These are phyloP conservation scores for Blastobotrys muscicola DNA, from an alignment of 805 yeast genomes.

Conservation along the genomic window DNA sequence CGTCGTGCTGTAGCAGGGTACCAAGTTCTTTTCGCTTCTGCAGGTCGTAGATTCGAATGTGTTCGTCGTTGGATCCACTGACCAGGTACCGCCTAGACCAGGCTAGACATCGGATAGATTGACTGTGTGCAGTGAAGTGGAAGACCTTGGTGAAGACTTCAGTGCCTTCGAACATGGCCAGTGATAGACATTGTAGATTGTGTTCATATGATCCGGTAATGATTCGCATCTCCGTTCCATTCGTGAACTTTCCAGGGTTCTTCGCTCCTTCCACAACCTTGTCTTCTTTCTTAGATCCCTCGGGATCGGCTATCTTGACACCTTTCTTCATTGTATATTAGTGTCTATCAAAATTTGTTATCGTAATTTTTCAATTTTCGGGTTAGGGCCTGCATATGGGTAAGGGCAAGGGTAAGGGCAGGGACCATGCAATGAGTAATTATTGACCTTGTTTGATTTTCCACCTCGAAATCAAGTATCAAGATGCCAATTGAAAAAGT, in stretches of 20 bases:
- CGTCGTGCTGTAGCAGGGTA: slow-evolving; percentile 78
- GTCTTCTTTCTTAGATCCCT: neutral
- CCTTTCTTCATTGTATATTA: neutral
- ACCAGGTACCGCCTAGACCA: slow-evolving; percentile 76
- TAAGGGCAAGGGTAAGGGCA: no score
- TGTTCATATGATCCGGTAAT: slow-evolving; percentile 96
- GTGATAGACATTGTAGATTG: slow-evolving; percentile 72
- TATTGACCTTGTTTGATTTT: no score
- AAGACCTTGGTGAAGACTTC: slow-evolving; percentile 80
- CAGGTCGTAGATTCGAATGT: slow-evolving; percentile 85
- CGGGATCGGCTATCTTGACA: neutral
- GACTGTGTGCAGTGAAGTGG: slow-evolving; percentile 90
- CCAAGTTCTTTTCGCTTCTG: slow-evolving; percentile 93
- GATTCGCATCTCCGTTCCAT: slow-evolving; percentile 45
- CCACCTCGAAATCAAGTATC: slow-evolving; percentile 6
- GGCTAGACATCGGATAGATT: slow-evolving; percentile 80
- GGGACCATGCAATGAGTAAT: no score
- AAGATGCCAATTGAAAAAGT: slow-evolving; percentile 10
- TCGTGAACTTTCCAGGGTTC: neutral
- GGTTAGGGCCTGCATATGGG: neutral
- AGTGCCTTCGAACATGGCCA: slow-evolving; percentile 39
- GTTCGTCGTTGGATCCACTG: slow-evolving; percentile 93
- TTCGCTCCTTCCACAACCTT: neutral
- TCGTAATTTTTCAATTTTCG: neutral
- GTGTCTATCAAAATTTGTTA: neutral